Percentiles rank a stretch among this genome's conserved stretches.
Evolutionary conservation across 768 basidiomycete species (phyloP).

Genomic region (Naganishia kalamii): DNA sequence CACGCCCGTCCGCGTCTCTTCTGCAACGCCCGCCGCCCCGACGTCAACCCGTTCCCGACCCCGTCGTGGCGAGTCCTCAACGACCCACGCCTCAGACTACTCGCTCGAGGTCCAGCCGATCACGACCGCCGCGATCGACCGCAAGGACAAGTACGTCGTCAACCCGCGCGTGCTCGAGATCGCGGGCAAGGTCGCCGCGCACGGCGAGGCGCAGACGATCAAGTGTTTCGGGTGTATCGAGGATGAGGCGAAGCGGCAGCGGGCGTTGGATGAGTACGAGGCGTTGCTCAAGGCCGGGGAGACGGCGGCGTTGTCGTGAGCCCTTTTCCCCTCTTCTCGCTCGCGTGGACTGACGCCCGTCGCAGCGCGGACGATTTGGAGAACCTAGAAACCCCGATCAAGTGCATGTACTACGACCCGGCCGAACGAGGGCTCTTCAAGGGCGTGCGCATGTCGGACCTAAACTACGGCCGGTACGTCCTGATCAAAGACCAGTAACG

Average conservation of each 20-base stretch:
- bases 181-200: neutral
- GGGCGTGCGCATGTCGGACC: constrained; percentile 3
- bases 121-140: neutral
- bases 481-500: too few relatives aligned
- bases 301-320: neutral
- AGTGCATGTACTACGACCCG: constrained; percentile 7
- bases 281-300: too few relatives aligned
- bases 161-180: neutral
- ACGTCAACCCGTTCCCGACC: neutral
- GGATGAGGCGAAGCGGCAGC: neutral
- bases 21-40: too few relatives aligned
- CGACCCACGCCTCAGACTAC: neutral
- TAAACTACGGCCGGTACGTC: neutral
- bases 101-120: neutral
- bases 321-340: too few relatives aligned
- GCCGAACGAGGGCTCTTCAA: constrained; percentile 3
- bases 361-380: neutral
- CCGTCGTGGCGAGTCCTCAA: neutral
- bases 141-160: constrained; percentile 2
- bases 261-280: neutral
- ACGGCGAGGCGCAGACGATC: neutral
- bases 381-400: neutral
- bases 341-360: neutral
- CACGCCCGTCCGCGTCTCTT: too few relatives aligned
- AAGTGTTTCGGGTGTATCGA: constrained; percentile 9